Evolutionary conservation across 495 filamentous ascomycete species (phyloP), one percentile per base, ranked within the genome.

Genomic region (Immersiella caudata): DNA sequence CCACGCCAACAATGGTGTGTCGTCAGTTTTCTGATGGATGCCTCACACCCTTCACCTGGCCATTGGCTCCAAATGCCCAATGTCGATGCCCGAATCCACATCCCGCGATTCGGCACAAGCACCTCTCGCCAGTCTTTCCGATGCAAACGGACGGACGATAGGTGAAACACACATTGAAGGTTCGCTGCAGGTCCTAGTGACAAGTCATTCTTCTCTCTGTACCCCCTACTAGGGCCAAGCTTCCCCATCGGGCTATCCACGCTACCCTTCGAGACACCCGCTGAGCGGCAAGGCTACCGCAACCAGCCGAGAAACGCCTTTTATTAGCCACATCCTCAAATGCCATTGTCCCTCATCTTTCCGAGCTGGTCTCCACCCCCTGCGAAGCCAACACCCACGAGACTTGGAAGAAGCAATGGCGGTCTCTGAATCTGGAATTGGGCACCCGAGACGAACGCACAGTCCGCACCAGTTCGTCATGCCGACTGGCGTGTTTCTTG

Each of bases 41-140:
- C 27, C 25, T 26, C 29, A 54, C 24, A 46, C n/a, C 27, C 29
- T 49, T 40, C 25, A 29, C n/a, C 35, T 26, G 20, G 27, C 26
- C 33, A 22, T 29, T 57, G 55, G 57, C 11, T 22, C 18, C 14
- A 40, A 26, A 5, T 18, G 14, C 35, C 25, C 18, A 46, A 73
- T 73, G 73, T 72, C 70, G 71, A 70, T 68, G 63, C 68, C 73
- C 73, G 73, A 73, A 66, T 59, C 70, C 64, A 58, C 66, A 60
- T 40, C 22, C 50, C 64, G 46, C 63, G 27, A 67, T 64, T 65
- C 62, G 67, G 58, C 36, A 56, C 66, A 64, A 65, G 60, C 20
- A n/a, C 46, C 54, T 18, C 25, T 46, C 20, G 18, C 46, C 40
- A 49, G 40, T 65, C 56, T 67, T 54, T 29, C 56, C 61, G 62